A percentile compares a stretch with the other conserved stretches of the same genome.
Conservation (phyloP, 495 filamentous ascomycete species). For the Lasiosphaeriaceae sp. region DNA sequence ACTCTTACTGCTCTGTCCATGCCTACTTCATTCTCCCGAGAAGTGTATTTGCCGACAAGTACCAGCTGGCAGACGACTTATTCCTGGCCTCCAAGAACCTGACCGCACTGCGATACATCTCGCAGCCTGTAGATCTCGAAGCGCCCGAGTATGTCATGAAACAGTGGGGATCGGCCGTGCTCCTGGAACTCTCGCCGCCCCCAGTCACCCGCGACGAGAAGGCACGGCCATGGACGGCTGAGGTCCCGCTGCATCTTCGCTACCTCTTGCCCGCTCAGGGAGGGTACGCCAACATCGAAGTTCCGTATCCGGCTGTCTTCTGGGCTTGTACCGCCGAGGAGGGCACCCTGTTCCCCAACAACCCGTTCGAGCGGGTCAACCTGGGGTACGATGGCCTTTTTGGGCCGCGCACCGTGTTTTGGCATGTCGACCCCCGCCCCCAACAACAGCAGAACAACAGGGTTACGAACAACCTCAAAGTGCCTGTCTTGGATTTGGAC, state of each 20-base stretch:
- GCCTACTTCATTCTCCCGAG: conserved; percentile 86
- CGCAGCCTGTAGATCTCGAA: conserved; percentile 87
- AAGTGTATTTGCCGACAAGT: conserved; percentile 78
- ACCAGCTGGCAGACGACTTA: conserved; percentile 47
- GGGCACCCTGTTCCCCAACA: conserved; percentile 66
- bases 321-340: conserved; percentile 84
- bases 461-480: conserved; percentile 58
- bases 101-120: conserved; percentile 58
- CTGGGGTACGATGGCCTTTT: conserved; percentile 89
- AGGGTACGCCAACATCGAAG: conserved; percentile 45
- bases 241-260: conserved; percentile 82
- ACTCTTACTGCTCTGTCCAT: conserved; percentile 63
- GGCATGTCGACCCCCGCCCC: conserved; percentile 65
- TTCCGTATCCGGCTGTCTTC: conserved; percentile 79
- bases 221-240: conserved; percentile 58
- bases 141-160: conserved; percentile 76
- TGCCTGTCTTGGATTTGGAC: conserved; percentile 72
- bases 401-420: conserved; percentile 75
- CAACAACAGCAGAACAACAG: conserved; percentile 23
- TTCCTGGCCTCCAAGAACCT: conserved; percentile 66
- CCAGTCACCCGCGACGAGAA: conserved; percentile 33
- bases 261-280: conserved; percentile 62
- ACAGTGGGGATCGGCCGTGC: conserved; percentile 75
- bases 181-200: conserved; percentile 65
- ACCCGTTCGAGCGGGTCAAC: conserved; percentile 79